phyloP scores from a whole-genome alignment of 1,139 yeast genomes.

The Geotrichum aggregatum region DNA sequence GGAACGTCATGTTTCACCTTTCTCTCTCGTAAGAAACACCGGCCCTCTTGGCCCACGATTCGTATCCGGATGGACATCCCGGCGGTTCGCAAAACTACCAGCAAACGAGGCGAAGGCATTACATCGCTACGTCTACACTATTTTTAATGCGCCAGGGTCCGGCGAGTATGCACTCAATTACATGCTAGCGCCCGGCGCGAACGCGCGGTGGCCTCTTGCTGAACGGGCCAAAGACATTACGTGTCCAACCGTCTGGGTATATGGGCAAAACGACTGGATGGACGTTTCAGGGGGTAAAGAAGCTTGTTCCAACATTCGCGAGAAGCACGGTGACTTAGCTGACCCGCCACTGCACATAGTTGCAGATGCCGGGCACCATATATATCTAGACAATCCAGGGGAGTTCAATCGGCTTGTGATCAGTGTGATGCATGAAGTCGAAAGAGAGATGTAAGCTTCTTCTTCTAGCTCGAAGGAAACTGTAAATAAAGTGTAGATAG shows the following conservation, averaged over 20 bases:
- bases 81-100: conserved; percentile 31
- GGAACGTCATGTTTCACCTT: conserved; percentile 34
- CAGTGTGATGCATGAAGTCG: conserved; percentile 37
- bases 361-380: conserved; percentile 67
- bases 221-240: conserved; percentile 52
- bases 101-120: conserved; percentile 28
- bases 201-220: conserved; percentile 67
- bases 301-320: conserved; percentile 17
- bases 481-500: too few relatives aligned
- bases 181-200: conserved; percentile 65
- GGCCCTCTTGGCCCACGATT: conserved; percentile 35
- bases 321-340: conserved; percentile 1
- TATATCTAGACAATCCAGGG: conserved; percentile 67
- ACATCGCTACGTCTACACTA: conserved; percentile 57
- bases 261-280: conserved; percentile 90
- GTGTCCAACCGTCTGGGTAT: conserved; percentile 54
- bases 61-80: conserved; percentile 32
- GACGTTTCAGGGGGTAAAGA: conserved; percentile 68
- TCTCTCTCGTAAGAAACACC: conserved; percentile 29
- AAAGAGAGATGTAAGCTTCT: too few relatives aligned
- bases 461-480: background rate
- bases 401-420: conserved; percentile 48
- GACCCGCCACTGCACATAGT: conserved; percentile 41
- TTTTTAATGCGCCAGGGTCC: conserved; percentile 57
- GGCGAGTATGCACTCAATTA: conserved; percentile 65